A percentile compares a stretch with the other conserved stretches of the same genome.
phyloP scores from a whole-genome alignment of 176 grass and related monocot species.

The Triticum monococcum region DNA sequence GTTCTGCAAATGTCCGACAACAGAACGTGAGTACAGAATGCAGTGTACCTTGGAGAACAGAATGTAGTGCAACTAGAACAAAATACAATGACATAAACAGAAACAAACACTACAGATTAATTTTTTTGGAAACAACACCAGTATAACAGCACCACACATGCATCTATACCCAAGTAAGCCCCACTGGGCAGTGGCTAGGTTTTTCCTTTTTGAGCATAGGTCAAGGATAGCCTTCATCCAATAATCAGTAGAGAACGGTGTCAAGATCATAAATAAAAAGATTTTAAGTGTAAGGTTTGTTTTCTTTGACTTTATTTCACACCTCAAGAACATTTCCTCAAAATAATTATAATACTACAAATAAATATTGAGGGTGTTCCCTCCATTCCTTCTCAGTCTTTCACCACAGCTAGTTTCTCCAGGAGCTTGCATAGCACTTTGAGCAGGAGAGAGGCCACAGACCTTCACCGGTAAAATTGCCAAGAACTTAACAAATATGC shows the following conservation, averaged over 20 bases:
- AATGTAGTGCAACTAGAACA: neutral
- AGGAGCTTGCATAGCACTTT: neutral
- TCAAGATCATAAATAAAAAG: neutral
- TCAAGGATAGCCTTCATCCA: conserved; percentile 3
- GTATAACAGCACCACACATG: conserved; percentile 22
- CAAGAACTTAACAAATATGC: neutral
- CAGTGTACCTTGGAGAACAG: neutral
- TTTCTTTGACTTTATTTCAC: neutral
- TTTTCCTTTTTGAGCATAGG: neutral
- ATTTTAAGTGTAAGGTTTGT: neutral
- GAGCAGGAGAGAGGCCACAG: neutral
- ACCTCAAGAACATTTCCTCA: neutral
- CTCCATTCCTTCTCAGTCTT: neutral
- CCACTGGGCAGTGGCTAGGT: neutral
- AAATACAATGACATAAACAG: conserved; percentile 5
- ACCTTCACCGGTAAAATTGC: neutral
- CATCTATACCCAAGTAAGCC: conserved; percentile 21
- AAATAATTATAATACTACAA: neutral
- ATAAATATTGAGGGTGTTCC: neutral
- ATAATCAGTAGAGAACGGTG: neutral
- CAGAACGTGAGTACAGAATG: conserved; percentile 18
- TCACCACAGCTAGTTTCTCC: neutral
- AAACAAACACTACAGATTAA: conserved; percentile 9
- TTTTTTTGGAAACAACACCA: neutral
- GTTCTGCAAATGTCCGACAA: conserved; percentile 74